Percentiles rank a stretch among this genome's conserved stretches.
These are phyloP conservation scores for Cryptococcus jaspeensis DNA, from an alignment of 1,284 basidiomycete genomes.

Conservation along the genomic window DNA sequence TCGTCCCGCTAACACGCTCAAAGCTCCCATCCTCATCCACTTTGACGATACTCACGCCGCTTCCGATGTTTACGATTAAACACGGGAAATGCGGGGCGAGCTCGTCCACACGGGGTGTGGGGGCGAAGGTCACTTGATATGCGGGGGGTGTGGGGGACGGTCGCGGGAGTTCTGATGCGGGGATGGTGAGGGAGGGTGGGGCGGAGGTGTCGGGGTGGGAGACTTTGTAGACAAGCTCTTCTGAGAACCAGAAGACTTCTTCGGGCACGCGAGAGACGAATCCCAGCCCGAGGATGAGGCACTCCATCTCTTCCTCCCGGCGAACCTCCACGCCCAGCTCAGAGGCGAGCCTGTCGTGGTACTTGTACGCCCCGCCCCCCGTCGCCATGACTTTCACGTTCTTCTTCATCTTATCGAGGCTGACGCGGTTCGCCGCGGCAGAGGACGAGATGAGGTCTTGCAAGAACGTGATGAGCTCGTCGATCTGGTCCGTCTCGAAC, in stretches of 20 bases:
- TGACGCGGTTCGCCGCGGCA: slow-evolving; percentile 82
- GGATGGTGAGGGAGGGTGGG: slow-evolving; percentile 21
- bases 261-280: slow-evolving; percentile 94
- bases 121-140: slow-evolving; percentile 83
- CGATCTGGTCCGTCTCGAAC: slow-evolving; percentile 89
- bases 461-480: slow-evolving; percentile 84
- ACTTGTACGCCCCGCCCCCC: slow-evolving; percentile 93
- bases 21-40: slow-evolving; percentile 93
- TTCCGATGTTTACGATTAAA: slow-evolving; percentile 96
- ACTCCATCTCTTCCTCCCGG: slow-evolving; percentile 98
- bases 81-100: slow-evolving; percentile 86
- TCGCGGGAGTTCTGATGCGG: slow-evolving; percentile 63
- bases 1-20: slow-evolving; percentile 96
- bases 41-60: slow-evolving; percentile 95
- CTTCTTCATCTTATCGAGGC: slow-evolving; percentile 84
- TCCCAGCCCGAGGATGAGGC: slow-evolving; percentile 92
- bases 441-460: slow-evolving; percentile 82
- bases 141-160: slow-evolving; percentile 90
- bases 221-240: slow-evolving; percentile 86
- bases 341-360: slow-evolving; percentile 76
- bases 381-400: slow-evolving; percentile 98
- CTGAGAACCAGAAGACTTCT: slow-evolving; percentile 98
- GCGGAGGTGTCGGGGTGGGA: slow-evolving; percentile 58
- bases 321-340: slow-evolving; percentile 81
- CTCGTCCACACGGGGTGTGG: slow-evolving; percentile 52